These are phyloP conservation scores for Adansonia rubrostipa DNA, from an alignment of 441 rosid genomes.

Conservation along the genomic window DNA sequence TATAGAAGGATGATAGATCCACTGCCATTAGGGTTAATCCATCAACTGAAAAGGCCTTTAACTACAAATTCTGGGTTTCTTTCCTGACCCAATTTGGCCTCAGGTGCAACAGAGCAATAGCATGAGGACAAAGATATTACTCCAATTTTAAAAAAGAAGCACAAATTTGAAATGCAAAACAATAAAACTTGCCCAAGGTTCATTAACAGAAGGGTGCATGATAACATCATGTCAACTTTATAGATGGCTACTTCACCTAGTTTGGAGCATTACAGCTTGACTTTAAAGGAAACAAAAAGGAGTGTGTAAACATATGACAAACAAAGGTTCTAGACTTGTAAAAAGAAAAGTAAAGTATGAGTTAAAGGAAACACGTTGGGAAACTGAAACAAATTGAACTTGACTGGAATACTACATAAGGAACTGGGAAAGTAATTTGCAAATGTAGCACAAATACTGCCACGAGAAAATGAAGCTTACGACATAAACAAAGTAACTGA, in stretches of 20 bases:
- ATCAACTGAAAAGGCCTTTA: background rate
- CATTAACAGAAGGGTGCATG: conserved; percentile 12
- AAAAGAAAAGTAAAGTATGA: conserved; percentile 32
- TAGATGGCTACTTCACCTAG: conserved; percentile 6
- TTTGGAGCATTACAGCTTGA: conserved; percentile 16
- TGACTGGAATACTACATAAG: conserved; percentile 50
- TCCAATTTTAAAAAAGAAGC: background rate
- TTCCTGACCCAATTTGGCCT: background rate
- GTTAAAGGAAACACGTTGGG: conserved; percentile 38
- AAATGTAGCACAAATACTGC: conserved; percentile 64
- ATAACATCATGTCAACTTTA: conserved; percentile 15
- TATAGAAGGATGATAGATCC: background rate
- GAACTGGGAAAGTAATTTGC: conserved; percentile 55
- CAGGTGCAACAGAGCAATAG: background rate
- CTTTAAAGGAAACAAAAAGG: conserved; percentile 11
- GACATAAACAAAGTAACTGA: conserved; percentile 88
- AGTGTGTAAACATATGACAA: conserved; percentile 29
- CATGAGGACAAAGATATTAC: background rate
- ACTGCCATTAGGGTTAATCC: background rate
- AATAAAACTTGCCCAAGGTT: conserved; percentile 12
- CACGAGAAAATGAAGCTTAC: conserved; percentile 57
- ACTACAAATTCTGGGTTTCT: background rate
- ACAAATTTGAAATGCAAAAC: background rate
- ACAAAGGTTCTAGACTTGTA: conserved; percentile 27
- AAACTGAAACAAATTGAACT: conserved; percentile 42